These are phyloP conservation scores for Pythium scleroteichum DNA, from an alignment of 352 stramenopile genomes.

Conservation along the genomic window DNA sequence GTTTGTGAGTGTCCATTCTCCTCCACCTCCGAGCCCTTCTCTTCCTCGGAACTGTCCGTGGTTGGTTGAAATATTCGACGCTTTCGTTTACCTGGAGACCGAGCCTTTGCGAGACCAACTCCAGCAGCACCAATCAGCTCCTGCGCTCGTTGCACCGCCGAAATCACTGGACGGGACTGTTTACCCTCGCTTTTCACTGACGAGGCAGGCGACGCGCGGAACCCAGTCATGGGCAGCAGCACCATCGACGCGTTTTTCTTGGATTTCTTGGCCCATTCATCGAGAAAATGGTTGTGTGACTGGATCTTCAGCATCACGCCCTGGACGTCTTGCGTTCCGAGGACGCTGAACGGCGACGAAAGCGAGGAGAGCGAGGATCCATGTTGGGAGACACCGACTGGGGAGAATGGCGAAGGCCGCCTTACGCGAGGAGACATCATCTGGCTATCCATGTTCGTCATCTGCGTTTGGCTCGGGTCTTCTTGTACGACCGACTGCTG, in stretches of 20 bases:
- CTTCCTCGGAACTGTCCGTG: conserved; percentile 13
- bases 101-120: not conserved
- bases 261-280: conserved; percentile 21
- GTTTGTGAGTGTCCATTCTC: conserved; percentile 11
- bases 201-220: not conserved
- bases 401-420: conserved; percentile 17
- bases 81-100: conserved; percentile 25
- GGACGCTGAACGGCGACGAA: conserved; percentile 27
- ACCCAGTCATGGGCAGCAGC: conserved; percentile 10
- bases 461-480: conserved; percentile 26
- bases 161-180: conserved; percentile 13
- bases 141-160: conserved; percentile 19
- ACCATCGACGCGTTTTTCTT: conserved; percentile 12
- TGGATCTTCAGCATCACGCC: conserved; percentile 27
- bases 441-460: conserved; percentile 2
- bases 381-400: conserved; percentile 1
- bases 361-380: conserved; percentile 21
- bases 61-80: conserved; percentile 19
- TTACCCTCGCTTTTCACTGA: not conserved
- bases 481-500: not conserved
- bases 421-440: conserved; percentile 11
- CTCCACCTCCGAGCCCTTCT: conserved; percentile 15
- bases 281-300: conserved; percentile 25
- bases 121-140: conserved; percentile 8
- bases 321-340: conserved; percentile 30